Evolutionary conservation across 1,139 yeast species (phyloP).

Genomic region (Hansenula sp.): DNA sequence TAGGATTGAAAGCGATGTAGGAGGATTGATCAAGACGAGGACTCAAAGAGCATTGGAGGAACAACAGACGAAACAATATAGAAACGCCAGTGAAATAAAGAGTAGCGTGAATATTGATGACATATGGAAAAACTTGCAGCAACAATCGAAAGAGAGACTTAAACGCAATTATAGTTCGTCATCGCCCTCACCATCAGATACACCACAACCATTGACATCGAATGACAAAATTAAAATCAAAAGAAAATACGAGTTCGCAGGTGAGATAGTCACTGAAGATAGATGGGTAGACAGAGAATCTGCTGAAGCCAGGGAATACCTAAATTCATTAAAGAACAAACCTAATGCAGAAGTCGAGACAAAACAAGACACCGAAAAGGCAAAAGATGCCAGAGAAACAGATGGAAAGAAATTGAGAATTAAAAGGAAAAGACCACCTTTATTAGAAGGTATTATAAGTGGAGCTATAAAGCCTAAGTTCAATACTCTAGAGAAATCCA

Average conservation of each 20-base stretch:
- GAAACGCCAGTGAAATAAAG: conserved; percentile 18
- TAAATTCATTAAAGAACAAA: conserved; percentile 31
- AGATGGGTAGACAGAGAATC: conserved; percentile 72
- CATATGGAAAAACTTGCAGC: conserved; percentile 43
- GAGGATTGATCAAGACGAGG: conserved; percentile 55
- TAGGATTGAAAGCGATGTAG: conserved; percentile 42
- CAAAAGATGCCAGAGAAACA: conserved; percentile 5
- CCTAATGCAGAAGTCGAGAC: conserved; percentile 12
- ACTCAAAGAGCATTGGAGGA: conserved; percentile 44
- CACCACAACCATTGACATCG: conserved; percentile 7
- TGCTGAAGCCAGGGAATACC: conserved; percentile 82
- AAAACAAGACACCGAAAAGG: conserved; percentile 4
- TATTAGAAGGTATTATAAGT: conserved; percentile 65
- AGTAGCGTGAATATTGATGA: conserved; percentile 39
- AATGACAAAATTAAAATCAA: conserved; percentile 62
- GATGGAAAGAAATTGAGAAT: conserved; percentile 26
- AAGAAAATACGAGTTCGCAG: conserved; percentile 85
- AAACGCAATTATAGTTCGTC: conserved; percentile 17
- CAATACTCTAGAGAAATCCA: conserved; percentile 87
- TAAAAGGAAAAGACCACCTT: conserved; percentile 64
- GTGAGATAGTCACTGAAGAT: conserved; percentile 71
- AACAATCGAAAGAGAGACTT: conserved; percentile 21
- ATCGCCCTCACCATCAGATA: conserved; percentile 14
- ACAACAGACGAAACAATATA: conserved; percentile 24
- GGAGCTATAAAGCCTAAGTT: conserved; percentile 63